phyloP scores from a whole-genome alignment of 352 stramenopile species.

The Phytophthora pini region DNA sequence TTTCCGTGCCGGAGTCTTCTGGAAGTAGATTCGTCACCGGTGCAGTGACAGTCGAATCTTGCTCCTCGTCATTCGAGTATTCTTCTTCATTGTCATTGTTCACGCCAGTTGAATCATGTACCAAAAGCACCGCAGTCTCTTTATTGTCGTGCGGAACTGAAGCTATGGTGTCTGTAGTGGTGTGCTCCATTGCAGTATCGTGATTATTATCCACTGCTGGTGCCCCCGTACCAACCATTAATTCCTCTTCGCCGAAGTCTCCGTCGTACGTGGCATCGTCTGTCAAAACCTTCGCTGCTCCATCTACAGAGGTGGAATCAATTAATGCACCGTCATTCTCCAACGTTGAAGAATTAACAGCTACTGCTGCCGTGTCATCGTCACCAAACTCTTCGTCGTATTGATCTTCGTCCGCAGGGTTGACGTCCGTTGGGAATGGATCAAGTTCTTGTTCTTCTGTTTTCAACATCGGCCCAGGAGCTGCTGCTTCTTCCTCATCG shows the following conservation, averaged over 20 bases:
- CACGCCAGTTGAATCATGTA: conserved; percentile 1
- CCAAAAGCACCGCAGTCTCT: neutral
- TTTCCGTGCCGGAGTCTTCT: conserved; percentile 7
- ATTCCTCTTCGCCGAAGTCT: conserved; percentile 16
- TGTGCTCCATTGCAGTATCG: neutral
- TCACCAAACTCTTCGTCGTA: conserved; percentile 28
- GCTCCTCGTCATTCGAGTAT: conserved; percentile 19
- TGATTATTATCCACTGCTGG: neutral
- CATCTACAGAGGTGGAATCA: neutral
- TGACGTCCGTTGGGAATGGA: too few relatives aligned
- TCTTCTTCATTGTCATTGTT: conserved; percentile 6
- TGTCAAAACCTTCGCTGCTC: neutral
- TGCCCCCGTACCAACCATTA: neutral
- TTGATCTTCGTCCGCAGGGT: neutral
- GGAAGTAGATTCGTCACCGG: neutral
- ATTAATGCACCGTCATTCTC: neutral
- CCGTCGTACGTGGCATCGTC: conserved; percentile 15
- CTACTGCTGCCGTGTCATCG: conserved; percentile 3
- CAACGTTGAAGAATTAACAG: neutral
- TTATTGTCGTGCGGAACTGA: neutral
- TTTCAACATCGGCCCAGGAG: neutral
- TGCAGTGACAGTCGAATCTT: conserved; percentile 1
- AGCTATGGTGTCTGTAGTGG: neutral
- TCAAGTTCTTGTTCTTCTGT: neutral
- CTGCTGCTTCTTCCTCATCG: conserved; percentile 3